Percentiles rank a stretch among this genome's conserved stretches.
phyloP scores from a whole-genome alignment of 2,329 filamentous ascomycete genomes.

The Rosellinia necatrix region DNA sequence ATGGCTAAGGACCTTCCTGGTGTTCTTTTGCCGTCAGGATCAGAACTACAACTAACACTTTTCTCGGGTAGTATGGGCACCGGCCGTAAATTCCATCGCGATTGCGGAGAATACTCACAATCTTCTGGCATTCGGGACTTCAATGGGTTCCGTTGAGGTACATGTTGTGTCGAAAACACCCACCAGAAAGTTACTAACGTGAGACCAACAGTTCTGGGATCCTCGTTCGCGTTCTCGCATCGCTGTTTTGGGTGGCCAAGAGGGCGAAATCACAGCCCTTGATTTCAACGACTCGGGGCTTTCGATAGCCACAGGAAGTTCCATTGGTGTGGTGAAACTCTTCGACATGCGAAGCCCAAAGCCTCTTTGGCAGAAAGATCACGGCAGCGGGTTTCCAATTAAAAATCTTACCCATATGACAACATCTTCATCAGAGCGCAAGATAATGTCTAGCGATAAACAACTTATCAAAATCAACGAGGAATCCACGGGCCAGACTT shows the following conservation, averaged over 20 bases:
- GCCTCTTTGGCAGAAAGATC: constrained; percentile 87
- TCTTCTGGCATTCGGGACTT: constrained; percentile 89
- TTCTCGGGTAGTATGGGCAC: constrained; percentile 61
- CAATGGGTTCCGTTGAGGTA: constrained; percentile 84
- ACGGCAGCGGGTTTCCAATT: constrained; percentile 92
- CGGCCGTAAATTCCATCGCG: constrained; percentile 84
- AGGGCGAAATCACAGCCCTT: constrained; percentile 81
- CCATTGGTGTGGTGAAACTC: constrained; percentile 82
- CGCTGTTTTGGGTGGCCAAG: constrained; percentile 71
- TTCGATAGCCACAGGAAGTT: constrained; percentile 85
- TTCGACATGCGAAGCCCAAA: constrained; percentile 90
- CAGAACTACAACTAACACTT: constrained; percentile 1
- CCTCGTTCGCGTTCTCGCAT: constrained; percentile 80
- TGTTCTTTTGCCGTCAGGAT: not conserved
- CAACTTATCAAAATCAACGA: constrained; percentile 98
- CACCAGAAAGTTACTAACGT: constrained; percentile 2
- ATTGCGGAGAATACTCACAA: constrained; percentile 90
- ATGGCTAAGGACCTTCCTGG: not conserved
- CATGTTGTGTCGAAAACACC: not conserved
- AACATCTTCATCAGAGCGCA: constrained; percentile 75
- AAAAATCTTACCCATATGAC: constrained; percentile 79
- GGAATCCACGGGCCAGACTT: constrained; percentile 77
- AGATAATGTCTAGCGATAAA: constrained; percentile 91
- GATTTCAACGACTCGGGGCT: constrained; percentile 85
- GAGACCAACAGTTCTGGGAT: constrained; percentile 74